Percentiles rank a stretch among this genome's conserved stretches.
Evolutionary conservation across 2,329 filamentous ascomycete species (phyloP).

Genomic region (Xylaria sp.): DNA sequence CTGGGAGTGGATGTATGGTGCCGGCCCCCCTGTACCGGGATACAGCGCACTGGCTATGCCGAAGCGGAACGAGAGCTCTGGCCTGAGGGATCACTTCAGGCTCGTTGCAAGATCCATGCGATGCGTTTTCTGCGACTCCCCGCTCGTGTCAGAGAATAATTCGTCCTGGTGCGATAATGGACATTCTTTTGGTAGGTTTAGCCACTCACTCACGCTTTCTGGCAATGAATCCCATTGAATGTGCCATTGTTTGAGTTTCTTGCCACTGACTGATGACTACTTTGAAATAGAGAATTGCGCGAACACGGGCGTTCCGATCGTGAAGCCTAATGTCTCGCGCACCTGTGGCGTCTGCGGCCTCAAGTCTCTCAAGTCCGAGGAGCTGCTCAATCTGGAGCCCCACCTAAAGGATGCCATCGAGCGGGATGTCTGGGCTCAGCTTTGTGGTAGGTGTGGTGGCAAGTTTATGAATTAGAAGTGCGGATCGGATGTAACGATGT

Average conservation of each 20-base stretch:
- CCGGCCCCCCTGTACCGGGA: slow-evolving; percentile 58
- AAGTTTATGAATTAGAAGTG: slow-evolving; percentile 40
- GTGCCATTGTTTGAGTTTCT: background rate
- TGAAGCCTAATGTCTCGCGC: slow-evolving; percentile 62
- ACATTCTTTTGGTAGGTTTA: slow-evolving; percentile 52
- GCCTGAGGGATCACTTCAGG: slow-evolving; percentile 53
- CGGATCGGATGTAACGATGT: background rate
- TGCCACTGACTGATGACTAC: slow-evolving; percentile 15
- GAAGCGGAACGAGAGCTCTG: slow-evolving; percentile 23
- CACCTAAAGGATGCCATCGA: slow-evolving; percentile 39
- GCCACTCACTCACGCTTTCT: background rate
- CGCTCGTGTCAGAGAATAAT: slow-evolving; percentile 48
- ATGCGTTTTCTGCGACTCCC: slow-evolving; percentile 60
- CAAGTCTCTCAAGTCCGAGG: slow-evolving; percentile 59
- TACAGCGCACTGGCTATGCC: slow-evolving; percentile 37
- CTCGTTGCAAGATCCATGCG: slow-evolving; percentile 50
- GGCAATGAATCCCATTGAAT: background rate
- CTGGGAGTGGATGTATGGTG: slow-evolving; percentile 69
- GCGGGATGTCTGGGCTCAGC: slow-evolving; percentile 44
- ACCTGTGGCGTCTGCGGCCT: slow-evolving; percentile 65
- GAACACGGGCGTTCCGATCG: slow-evolving; percentile 63
- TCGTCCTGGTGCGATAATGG: slow-evolving; percentile 54
- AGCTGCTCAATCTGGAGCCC: slow-evolving; percentile 49
- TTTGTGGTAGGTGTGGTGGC: slow-evolving; percentile 47
- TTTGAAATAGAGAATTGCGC: slow-evolving; percentile 59